Evolutionary conservation across 148 eudicot genomes (phyloP).

Genomic region (Rhododendron mucronatum): DNA sequence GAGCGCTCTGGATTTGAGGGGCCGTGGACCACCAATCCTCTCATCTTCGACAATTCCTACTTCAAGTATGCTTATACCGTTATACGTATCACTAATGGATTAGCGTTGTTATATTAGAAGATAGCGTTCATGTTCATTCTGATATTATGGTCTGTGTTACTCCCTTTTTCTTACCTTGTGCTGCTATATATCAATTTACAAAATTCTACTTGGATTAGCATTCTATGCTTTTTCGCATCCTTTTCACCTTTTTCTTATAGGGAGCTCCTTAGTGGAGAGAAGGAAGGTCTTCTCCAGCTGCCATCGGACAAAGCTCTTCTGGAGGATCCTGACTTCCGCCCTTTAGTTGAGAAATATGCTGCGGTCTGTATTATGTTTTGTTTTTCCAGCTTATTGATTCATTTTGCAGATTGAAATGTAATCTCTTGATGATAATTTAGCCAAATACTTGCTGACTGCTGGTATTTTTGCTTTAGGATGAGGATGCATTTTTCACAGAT

Average conservation of each 20-base stretch:
- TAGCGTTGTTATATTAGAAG: not conserved
- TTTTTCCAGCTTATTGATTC: not conserved
- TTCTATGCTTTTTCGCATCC: not conserved
- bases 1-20: slow-evolving; percentile 97
- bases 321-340: slow-evolving; percentile 56
- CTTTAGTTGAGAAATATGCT: slow-evolving; percentile 65
- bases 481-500: slow-evolving; percentile 74
- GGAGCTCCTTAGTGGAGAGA: not conserved
- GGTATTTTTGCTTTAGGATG: slow-evolving; percentile 34
- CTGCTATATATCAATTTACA: not conserved
- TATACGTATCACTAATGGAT: not conserved
- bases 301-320: slow-evolving; percentile 71
- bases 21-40: slow-evolving; percentile 81
- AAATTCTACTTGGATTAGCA: not conserved
- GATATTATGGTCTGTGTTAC: not conserved
- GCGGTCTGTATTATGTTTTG: slow-evolving; percentile 23
- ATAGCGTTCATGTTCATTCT: not conserved
- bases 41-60: slow-evolving; percentile 82
- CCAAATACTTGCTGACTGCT: not conserved
- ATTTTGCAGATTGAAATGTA: not conserved
- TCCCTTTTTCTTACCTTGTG: not conserved
- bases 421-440: not conserved
- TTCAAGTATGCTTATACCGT: slow-evolving; percentile 42
- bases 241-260: not conserved
- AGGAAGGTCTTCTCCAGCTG: slow-evolving; percentile 9